These are phyloP conservation scores for Cladosporium phlei DNA, from an alignment of 2,329 filamentous ascomycete species.

Conservation along the genomic window DNA sequence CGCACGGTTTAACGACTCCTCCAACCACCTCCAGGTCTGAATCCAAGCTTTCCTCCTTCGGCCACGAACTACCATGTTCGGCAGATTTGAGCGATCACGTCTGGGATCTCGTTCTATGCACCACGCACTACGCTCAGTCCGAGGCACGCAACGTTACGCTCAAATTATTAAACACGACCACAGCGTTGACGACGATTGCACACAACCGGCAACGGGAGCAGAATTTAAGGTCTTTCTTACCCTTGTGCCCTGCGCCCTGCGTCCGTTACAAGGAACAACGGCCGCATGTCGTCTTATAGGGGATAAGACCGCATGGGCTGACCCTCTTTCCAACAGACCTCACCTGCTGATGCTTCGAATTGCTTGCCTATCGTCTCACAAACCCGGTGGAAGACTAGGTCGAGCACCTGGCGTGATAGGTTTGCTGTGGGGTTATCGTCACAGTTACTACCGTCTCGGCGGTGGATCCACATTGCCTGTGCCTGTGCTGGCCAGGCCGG, in stretches of 20 bases:
- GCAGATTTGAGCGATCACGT: no score
- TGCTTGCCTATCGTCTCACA: slow-evolving; percentile 4
- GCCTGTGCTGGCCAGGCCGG: slow-evolving; percentile 2
- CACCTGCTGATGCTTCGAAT: neutral
- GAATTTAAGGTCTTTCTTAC: neutral
- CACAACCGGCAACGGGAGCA: no score
- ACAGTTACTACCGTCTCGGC: slow-evolving; percentile 8
- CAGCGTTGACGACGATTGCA: no score
- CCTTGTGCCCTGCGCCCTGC: neutral
- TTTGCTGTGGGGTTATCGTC: slow-evolving; percentile 7
- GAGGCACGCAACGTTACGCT: no score
- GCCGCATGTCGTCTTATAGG: neutral
- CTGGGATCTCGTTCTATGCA: no score
- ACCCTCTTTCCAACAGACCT: neutral
- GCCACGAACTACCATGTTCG: no score
- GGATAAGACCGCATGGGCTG: neutral
- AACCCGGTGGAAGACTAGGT: slow-evolving; percentile 2
- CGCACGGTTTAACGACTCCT: neutral
- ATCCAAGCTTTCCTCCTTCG: neutral
- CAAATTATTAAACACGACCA: neutral
- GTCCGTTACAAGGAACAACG: neutral
- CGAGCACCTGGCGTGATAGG: slow-evolving; percentile 11
- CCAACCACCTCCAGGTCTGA: neutral
- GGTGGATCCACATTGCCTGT: slow-evolving; percentile 11
- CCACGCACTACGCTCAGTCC: no score